phyloP scores from a whole-genome alignment of 2,329 filamentous ascomycete genomes.

The Apiospora kogelbergensis region DNA sequence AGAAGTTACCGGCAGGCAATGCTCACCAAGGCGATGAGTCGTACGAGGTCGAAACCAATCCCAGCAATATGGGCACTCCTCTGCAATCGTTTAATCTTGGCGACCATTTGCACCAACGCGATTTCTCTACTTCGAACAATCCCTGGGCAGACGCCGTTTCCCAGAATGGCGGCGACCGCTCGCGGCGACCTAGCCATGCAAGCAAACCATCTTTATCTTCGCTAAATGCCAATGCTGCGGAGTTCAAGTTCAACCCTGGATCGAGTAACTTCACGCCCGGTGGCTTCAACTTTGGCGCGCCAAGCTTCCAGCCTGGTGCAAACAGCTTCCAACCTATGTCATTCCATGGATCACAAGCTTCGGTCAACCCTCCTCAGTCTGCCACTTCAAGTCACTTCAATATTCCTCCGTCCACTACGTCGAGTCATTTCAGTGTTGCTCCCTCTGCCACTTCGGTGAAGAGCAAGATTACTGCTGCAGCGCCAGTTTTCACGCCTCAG shows the following conservation, averaged over 20 bases:
- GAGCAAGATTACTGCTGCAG: slow-evolving; percentile 65
- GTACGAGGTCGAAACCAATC: slow-evolving; percentile 72
- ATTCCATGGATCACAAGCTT: slow-evolving; percentile 37
- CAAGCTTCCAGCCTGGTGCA: slow-evolving; percentile 22
- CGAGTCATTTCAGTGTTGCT: slow-evolving; percentile 40
- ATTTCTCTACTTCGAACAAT: slow-evolving; percentile 59
- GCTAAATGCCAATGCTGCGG: slow-evolving; percentile 85
- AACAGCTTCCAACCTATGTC: slow-evolving; percentile 47
- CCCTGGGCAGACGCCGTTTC: slow-evolving; percentile 59
- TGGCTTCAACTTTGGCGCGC: slow-evolving; percentile 51
- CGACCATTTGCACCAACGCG: slow-evolving; percentile 51
- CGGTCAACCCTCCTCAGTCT: slow-evolving; percentile 19
- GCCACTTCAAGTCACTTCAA: slow-evolving; percentile 20
- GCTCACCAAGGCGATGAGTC: slow-evolving; percentile 47
- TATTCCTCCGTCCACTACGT: slow-evolving; percentile 33
- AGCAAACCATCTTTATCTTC: slow-evolving; percentile 73
- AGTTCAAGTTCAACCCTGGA: slow-evolving; percentile 74
- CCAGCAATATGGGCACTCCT: slow-evolving; percentile 69
- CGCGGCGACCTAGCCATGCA: slow-evolving; percentile 55
- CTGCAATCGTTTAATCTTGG: slow-evolving; percentile 49
- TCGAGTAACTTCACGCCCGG: slow-evolving; percentile 49
- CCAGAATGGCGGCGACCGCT: slow-evolving; percentile 34
- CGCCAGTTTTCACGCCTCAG: slow-evolving; percentile 70
- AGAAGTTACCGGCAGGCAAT: slow-evolving; percentile 39
- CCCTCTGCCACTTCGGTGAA: slow-evolving; percentile 37